Percentiles rank a stretch among this genome's conserved stretches.
phyloP scores from a whole-genome alignment of 176 grass and related monocot species.

The Bromus sterilis region DNA sequence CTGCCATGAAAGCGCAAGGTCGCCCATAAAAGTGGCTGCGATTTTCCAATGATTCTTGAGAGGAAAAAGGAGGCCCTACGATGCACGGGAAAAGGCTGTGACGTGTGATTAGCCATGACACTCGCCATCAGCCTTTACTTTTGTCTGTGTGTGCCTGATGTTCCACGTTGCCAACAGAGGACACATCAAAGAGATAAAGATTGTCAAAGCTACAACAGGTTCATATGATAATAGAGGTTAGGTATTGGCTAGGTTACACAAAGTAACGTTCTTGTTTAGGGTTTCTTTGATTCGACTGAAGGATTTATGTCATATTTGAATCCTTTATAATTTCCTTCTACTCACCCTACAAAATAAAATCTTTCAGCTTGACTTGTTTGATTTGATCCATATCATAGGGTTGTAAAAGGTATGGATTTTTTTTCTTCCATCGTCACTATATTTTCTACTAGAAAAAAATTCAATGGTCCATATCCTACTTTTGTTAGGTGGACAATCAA shows the following conservation, averaged over 20 bases:
- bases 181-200: not conserved
- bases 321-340: not conserved
- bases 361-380: too few relatives aligned
- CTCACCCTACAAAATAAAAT: too few relatives aligned
- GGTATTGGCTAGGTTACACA: not conserved
- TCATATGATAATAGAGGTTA: not conserved
- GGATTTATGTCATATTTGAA: not conserved
- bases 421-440: too few relatives aligned
- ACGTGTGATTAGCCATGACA: not conserved
- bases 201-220: slow-evolving; percentile 12
- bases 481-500: too few relatives aligned
- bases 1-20: not conserved
- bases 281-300: not conserved
- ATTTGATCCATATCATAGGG: not conserved
- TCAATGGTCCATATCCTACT: too few relatives aligned
- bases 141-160: slow-evolving; percentile 8
- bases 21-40: not conserved
- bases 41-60: slow-evolving; percentile 11
- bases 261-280: not conserved
- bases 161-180: not conserved
- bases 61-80: not conserved
- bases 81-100: not conserved
- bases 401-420: too few relatives aligned
- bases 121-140: slow-evolving; percentile 11
- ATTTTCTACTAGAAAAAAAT: too few relatives aligned